Evolutionary conservation across 2,329 filamentous ascomycete genomes (phyloP).

Genomic region (Sporothrix pseudoabietina): DNA sequence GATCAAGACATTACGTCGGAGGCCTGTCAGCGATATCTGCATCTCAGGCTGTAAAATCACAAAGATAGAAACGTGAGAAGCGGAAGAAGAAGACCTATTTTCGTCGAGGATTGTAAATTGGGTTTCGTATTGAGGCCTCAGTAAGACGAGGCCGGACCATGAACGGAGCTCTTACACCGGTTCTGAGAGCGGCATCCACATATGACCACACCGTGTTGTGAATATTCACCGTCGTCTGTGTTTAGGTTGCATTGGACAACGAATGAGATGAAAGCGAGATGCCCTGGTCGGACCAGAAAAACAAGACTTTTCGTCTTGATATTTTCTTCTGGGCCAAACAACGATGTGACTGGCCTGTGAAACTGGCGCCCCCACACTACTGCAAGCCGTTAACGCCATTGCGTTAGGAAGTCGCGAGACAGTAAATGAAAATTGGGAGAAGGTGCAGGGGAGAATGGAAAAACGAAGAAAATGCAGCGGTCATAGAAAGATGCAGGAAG

Average conservation of each 20-base stretch:
- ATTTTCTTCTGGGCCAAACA: not conserved
- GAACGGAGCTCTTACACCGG: constrained; percentile 2
- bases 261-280: constrained; percentile 9
- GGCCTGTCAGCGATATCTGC: not conserved
- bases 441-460: not conserved
- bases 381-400: not conserved
- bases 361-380: constrained; percentile 19
- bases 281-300: not conserved
- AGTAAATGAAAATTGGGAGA: not conserved
- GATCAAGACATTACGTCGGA: not conserved
- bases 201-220: not conserved
- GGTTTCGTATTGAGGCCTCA: not conserved
- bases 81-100: not conserved
- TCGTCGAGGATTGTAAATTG: not conserved
- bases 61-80: not conserved
- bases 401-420: not conserved
- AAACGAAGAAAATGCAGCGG: not conserved
- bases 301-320: not conserved
- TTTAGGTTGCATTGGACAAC: not conserved
- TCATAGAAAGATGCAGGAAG: not conserved
- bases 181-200: not conserved
- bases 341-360: not conserved
- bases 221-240: too few relatives aligned
- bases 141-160: constrained; percentile 1
- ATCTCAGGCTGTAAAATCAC: too few relatives aligned